Base-by-base conservation (phyloP, 805 yeast genomes). In the Zygotorulaspora florentina region DNA sequence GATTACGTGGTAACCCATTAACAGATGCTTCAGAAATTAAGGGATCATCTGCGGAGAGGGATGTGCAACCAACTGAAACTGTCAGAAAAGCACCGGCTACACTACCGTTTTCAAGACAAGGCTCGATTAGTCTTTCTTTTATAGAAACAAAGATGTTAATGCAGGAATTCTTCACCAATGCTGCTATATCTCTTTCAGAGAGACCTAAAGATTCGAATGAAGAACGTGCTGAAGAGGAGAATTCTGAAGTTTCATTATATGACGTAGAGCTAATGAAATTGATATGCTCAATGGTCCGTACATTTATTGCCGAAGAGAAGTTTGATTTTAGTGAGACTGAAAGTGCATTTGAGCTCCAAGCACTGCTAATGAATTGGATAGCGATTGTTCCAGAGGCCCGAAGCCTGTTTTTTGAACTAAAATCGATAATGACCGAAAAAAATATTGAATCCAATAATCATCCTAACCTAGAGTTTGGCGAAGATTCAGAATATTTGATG, bases 141-240 rank as follows among this genome's bases (percentile, higher is more conserved):
- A 71, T 81, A 40, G 91, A 85, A 54, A 71, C 67, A 49, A 75
- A 77, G 52, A 81, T 83, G 87, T 57, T 85, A 11, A 61, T 85
- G 30, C 89, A 83, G 64, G 88, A 82, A 59, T 81, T 84, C 52
- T 71, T 85, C 47, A 71, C 79, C n/a, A 79, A 77, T 50, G 75
- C 77, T 10, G 67, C 76, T 3, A 69, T 75, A 11, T 71, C 64
- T 47, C 51, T 76, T 10, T 69, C 75, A 0, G 64, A 66, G 27
- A 71, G 69, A 3, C 54, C 60, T 3, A 53, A 56, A 33, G 64
- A 59, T 8, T 53, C 58, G 9, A 47, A 50, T 11, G 61, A 58
- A 11, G 41, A 50, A 8, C 50, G 57, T 1, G 55, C 47, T 34
- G 47, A 43, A 17, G 46, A 39, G 12, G 48, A 42, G 11, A 50